Percentiles rank a stretch among this genome's conserved stretches.
Evolutionary conservation across 1,284 basidiomycete genomes (phyloP).

Genomic region (Trametes polyzona): DNA sequence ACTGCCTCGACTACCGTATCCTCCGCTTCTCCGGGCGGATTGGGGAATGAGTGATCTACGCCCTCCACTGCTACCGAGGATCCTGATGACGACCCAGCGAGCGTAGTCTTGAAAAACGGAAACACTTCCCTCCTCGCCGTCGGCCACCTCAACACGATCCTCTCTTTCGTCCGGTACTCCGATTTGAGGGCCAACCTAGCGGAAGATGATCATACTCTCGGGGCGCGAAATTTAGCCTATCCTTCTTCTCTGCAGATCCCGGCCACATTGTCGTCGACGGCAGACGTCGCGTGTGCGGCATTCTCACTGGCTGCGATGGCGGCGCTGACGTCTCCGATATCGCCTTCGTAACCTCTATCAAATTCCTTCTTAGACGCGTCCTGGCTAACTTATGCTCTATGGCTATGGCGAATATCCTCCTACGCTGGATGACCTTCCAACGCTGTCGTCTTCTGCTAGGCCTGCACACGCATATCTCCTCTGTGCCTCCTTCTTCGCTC

Average conservation of each 20-base stretch:
- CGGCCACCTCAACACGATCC: constrained; percentile 30
- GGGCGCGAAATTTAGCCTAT: no score
- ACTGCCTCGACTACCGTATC: constrained; percentile 30
- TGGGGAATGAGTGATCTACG: constrained; percentile 15
- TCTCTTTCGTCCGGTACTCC: constrained; percentile 26
- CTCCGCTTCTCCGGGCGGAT: constrained; percentile 22
- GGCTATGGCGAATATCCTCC: no score
- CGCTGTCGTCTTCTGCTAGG: no score
- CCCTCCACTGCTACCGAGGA: constrained; percentile 7
- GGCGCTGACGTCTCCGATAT: constrained; percentile 26
- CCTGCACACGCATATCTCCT: no score
- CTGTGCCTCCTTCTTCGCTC: no score
- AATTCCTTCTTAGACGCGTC: constrained; percentile 30
- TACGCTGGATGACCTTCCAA: no score
- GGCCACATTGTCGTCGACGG: constrained; percentile 31
- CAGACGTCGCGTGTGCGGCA: constrained; percentile 25
- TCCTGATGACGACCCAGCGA: constrained; percentile 14
- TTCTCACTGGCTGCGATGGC: constrained; percentile 33
- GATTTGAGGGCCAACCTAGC: constrained; percentile 6
- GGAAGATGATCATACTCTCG: no score
- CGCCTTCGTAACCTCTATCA: constrained; percentile 31
- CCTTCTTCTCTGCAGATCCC: no score
- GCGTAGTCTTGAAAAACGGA: constrained; percentile 21
- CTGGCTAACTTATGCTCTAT: no score
- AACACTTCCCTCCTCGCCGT: constrained; percentile 16